These are phyloP conservation scores for Nakazawaea siamensis DNA, from an alignment of 805 yeast genomes.

Conservation along the genomic window DNA sequence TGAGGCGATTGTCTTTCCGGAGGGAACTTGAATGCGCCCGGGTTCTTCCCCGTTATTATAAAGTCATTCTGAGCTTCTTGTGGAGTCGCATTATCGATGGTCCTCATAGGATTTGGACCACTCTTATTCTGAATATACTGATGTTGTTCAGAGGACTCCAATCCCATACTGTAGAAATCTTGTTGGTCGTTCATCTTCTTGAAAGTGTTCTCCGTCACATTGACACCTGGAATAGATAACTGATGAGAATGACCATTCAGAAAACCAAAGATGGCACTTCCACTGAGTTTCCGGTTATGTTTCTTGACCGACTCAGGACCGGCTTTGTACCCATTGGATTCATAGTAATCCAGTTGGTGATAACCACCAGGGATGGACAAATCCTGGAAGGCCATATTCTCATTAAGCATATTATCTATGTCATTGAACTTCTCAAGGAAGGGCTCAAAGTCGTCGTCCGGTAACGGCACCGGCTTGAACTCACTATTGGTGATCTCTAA, in stretches of 20 bases:
- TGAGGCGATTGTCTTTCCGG: slow-evolving; percentile 15
- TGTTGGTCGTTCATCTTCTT: slow-evolving; percentile 5
- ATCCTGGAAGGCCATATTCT: slow-evolving; percentile 50
- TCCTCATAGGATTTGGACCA: slow-evolving; percentile 1
- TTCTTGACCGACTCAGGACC: slow-evolving; percentile 13
- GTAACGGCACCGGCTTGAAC: slow-evolving; percentile 35
- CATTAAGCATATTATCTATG: slow-evolving; percentile 47
- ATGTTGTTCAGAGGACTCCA: background rate
- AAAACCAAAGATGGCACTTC: slow-evolving; percentile 77
- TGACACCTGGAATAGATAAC: slow-evolving; percentile 46
- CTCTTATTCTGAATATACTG: background rate
- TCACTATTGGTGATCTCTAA: slow-evolving; percentile 17
- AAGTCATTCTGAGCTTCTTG: slow-evolving; percentile 27
- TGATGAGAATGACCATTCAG: slow-evolving; percentile 50
- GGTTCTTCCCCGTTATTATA: slow-evolving; percentile 36
- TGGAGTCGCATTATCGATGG: background rate
- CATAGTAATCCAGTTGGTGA: slow-evolving; percentile 12
- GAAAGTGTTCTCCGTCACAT: slow-evolving; percentile 19
- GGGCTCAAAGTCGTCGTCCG: slow-evolving; percentile 46
- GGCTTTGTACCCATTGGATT: slow-evolving; percentile 5
- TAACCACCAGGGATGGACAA: slow-evolving; percentile 45
- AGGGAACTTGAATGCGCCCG: slow-evolving; percentile 54
- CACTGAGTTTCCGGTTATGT: slow-evolving; percentile 61
- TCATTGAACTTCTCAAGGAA: slow-evolving; percentile 38
- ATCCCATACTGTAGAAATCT: background rate